These are phyloP conservation scores for Teratosphaeria epicoccoides DNA, from an alignment of 2,329 filamentous ascomycete species.

Conservation along the genomic window DNA sequence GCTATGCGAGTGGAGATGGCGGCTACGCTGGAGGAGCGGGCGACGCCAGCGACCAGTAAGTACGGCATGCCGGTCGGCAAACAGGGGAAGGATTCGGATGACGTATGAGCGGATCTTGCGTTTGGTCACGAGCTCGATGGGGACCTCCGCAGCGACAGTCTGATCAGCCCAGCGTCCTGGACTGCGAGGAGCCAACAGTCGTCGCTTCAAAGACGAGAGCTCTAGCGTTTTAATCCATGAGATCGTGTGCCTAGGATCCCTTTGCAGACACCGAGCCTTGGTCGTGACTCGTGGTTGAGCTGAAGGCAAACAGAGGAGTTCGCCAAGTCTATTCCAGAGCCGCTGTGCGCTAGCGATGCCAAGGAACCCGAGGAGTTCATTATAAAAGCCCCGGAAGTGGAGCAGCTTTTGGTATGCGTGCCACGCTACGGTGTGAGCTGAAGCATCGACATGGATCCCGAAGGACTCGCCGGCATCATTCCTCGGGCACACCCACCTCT, in stretches of 20 bases:
- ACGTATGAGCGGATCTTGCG: background rate
- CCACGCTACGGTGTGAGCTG: too few species aligned
- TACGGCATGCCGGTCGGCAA: background rate
- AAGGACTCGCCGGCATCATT: background rate
- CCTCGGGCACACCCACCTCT: background rate
- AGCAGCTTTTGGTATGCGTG: too few species aligned
- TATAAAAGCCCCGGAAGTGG: background rate
- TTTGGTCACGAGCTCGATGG: too few species aligned
- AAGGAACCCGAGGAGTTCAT: background rate
- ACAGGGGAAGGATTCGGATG: background rate
- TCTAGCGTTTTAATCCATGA: background rate
- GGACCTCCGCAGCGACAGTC: background rate
- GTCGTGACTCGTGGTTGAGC: background rate
- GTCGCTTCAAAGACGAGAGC: background rate
- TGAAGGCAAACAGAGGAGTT: background rate
- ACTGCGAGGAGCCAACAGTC: background rate
- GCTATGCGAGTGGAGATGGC: background rate
- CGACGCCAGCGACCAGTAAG: background rate
- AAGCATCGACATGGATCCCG: background rate
- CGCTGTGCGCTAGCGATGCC: background rate
- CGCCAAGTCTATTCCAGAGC: background rate
- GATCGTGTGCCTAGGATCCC: background rate
- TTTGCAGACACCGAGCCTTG: background rate
- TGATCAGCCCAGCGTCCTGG: background rate
- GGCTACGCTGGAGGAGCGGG: background rate